Conservation (phyloP, 192 early-diverging fungal species). For the Coemansia sp. region DNA sequence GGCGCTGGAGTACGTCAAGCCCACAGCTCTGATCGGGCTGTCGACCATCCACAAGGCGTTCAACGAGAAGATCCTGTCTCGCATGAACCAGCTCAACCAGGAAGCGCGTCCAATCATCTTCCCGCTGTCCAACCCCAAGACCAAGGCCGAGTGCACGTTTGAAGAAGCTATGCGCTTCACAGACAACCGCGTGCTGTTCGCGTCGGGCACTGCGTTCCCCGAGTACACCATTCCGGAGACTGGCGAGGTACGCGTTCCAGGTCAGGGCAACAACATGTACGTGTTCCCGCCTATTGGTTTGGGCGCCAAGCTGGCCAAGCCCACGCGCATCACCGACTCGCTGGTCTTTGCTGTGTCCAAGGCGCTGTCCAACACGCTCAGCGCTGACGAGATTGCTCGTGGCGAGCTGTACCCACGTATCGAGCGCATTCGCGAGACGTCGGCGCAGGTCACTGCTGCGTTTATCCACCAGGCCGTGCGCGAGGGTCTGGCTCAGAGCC, state of each 20-base stretch:
- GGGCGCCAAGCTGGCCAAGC: constrained; percentile 76
- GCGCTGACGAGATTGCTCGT: constrained; percentile 58
- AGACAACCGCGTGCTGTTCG: constrained; percentile 83
- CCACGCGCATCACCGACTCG: constrained; percentile 66
- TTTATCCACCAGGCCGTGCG: constrained; percentile 65
- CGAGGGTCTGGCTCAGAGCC: constrained; percentile 46
- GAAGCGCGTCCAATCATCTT: constrained; percentile 76
- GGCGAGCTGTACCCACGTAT: constrained; percentile 82
- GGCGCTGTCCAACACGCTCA: constrained; percentile 73
- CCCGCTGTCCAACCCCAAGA: constrained; percentile 82
- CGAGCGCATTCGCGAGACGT: constrained; percentile 78
- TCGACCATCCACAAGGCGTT: constrained; percentile 78
- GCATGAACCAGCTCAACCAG: constrained; percentile 71
- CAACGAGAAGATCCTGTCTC: constrained; percentile 60
- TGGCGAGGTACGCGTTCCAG: constrained; percentile 56
- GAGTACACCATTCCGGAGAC: constrained; percentile 60
- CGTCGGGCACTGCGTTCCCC: constrained; percentile 88
- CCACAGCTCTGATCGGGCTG: constrained; percentile 88
- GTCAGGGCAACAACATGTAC: constrained; percentile 95
- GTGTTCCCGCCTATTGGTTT: constrained; percentile 95
- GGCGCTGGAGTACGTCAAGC: constrained; percentile 81
- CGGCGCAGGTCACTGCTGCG: constrained; percentile 73
- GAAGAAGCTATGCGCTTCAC: constrained; percentile 83
- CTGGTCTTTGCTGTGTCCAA: constrained; percentile 81
- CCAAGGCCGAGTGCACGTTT: constrained; percentile 92